These are phyloP conservation scores for Endothia cerciana DNA, from an alignment of 2,329 filamentous ascomycete species.

Conservation along the genomic window DNA sequence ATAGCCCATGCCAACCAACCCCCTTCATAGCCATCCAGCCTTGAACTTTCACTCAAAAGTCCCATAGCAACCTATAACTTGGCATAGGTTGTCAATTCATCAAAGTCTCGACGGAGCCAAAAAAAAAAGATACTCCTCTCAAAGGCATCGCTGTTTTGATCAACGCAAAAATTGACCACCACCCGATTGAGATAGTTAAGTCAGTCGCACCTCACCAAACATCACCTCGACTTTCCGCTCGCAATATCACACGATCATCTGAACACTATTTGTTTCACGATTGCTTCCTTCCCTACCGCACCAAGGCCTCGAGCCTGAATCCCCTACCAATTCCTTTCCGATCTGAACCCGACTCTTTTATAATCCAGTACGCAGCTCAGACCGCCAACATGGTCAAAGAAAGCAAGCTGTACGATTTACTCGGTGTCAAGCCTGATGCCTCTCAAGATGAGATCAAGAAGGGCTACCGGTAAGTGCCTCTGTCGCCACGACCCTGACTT, in stretches of 20 bases:
- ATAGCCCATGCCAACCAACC: slow-evolving; percentile 12
- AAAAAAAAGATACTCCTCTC: not conserved
- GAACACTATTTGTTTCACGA: not conserved
- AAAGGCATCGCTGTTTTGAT: slow-evolving; percentile 2
- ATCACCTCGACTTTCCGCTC: not conserved
- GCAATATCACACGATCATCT: slow-evolving; percentile 11
- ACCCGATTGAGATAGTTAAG: slow-evolving; percentile 5
- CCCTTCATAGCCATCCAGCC: not conserved
- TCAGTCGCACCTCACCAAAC: not conserved
- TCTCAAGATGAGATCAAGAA: slow-evolving; percentile 97
- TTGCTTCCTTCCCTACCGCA: slow-evolving; percentile 6
- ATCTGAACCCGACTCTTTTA: not conserved
- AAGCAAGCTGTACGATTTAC: slow-evolving; percentile 90
- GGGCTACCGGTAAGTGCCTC: slow-evolving; percentile 73
- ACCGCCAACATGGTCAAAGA: slow-evolving; percentile 79
- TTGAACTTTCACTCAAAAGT: slow-evolving; percentile 13
- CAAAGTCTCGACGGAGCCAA: not conserved
- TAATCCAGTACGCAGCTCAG: not conserved
- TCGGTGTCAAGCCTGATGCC: slow-evolving; percentile 78
- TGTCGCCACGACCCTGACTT: not conserved
- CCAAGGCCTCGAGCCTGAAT: slow-evolving; percentile 24
- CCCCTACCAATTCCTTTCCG: not conserved
- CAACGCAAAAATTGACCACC: not conserved
- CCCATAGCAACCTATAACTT: slow-evolving; percentile 18
- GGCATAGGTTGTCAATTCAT: slow-evolving; percentile 11